phyloP scores from a whole-genome alignment of 176 grass and related monocot genomes.

The Raddia guianensis region DNA sequence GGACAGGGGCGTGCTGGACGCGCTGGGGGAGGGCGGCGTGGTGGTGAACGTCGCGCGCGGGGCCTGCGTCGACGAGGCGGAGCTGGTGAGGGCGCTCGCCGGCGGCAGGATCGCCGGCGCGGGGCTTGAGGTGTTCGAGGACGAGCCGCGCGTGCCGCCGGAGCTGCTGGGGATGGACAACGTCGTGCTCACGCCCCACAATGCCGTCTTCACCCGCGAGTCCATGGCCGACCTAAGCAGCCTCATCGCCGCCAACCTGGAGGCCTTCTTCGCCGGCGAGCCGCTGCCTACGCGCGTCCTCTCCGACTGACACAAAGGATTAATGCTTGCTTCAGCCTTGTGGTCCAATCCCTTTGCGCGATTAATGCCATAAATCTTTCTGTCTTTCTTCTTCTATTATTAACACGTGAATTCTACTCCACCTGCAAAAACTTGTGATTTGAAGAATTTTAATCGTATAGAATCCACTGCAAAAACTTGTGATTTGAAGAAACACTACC shows the following conservation, averaged over 20 bases:
- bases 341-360: too few relatives aligned
- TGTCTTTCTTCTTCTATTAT: too few relatives aligned
- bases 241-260: conserved; percentile 32
- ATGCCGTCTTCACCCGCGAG: conserved; percentile 34
- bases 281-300: conserved; percentile 25
- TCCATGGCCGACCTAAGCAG: not conserved
- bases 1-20: conserved; percentile 37
- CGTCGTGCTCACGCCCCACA: conserved; percentile 47
- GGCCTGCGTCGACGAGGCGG: conserved; percentile 44
- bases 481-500: too few relatives aligned
- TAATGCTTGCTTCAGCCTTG: too few relatives aligned
- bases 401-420: too few relatives aligned
- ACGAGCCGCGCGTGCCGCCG: conserved; percentile 31
- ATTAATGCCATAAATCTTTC: too few relatives aligned
- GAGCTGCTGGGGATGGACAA: conserved; percentile 53
- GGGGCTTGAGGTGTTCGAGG: conserved; percentile 52
- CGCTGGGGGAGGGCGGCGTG: conserved; percentile 42
- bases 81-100: conserved; percentile 37
- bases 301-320: not conserved
- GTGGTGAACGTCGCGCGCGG: conserved; percentile 55
- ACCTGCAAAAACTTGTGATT: too few relatives aligned
- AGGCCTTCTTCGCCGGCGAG: conserved; percentile 44
- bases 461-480: too few relatives aligned
- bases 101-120: conserved; percentile 43
- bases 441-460: too few relatives aligned